Evolutionary conservation across 495 filamentous ascomycete genomes (phyloP), one percentile per base, ranked within the genome.

Genomic region (Bacidia rubella): DNA sequence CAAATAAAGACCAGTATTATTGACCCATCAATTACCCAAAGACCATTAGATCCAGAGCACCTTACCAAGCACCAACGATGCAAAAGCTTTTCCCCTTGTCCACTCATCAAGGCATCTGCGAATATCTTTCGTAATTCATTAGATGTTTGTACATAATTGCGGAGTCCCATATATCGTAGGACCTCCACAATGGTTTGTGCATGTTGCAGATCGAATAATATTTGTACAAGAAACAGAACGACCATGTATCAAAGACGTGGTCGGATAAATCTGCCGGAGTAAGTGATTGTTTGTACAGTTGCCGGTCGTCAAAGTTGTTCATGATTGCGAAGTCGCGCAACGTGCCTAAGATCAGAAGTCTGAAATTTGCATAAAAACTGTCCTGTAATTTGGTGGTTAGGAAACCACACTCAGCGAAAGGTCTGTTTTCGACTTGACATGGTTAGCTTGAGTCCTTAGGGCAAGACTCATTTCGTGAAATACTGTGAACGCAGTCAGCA

Each of bases 391-490:
- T 35, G 7, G 29, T 35, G 15, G 15, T 35, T 47, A 58, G 23
- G 52, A 38, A 20, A 47, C 7, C 23, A 35, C 20, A n/a, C 47
- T 38, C 56, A 82, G 66, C 1, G 83, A 87, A 55, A 76, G 74
- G 60, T 86, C 80, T 11, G 82, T 77, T 60, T 82, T 77, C 38
- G 75, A 75, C 54, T 81, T 79, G 77, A 94, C 86, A 56, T 87
- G 85, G 50, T 78, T 76, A 1, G 90, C 87, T 63, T 97, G 90
- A 23, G 78, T 78, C 62, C 94, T 85, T 49, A 96, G 77, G 52
- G 86, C 87, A 39, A 82, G 81, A 19, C 86, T 82, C 84, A 95
- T 95, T 23, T 94, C 72, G 57, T 84, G 84, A 48, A 87, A 90
- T 25, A 95, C 88, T 87, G 58, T 35, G 29, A 15, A 32, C 15